Conservation (phyloP, 1,284 basidiomycete genomes). For the Schizopora paradoxa region DNA sequence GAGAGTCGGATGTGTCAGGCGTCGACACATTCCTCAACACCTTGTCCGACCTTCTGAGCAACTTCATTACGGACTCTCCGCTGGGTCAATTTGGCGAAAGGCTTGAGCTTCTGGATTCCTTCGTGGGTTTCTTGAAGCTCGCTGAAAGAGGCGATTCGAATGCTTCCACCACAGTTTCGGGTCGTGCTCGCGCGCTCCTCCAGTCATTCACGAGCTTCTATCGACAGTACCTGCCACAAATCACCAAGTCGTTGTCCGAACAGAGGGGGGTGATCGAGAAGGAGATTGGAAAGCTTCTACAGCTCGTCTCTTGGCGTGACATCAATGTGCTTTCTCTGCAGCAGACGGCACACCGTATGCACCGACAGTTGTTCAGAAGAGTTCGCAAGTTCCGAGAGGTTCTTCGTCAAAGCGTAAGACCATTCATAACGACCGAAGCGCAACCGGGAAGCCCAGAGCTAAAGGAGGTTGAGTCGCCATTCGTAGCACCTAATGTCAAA, state of each 20-base stretch:
- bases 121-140: constrained; percentile 32
- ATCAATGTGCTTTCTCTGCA: constrained; percentile 93
- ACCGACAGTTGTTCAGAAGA: constrained; percentile 88
- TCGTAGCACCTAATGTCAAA: constrained; percentile 13
- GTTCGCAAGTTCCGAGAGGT: constrained; percentile 91
- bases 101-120: constrained; percentile 67
- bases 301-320: constrained; percentile 97
- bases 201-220: constrained; percentile 66
- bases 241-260: constrained; percentile 48
- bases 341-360: constrained; percentile 87
- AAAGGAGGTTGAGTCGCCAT: constrained; percentile 16
- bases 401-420: constrained; percentile 68
- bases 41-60: constrained; percentile 76
- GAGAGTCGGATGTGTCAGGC: constrained; percentile 31
- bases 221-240: constrained; percentile 48
- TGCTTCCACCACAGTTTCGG: constrained; percentile 19
- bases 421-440: constrained; percentile 29
- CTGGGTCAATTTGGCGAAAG: constrained; percentile 80
- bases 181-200: constrained; percentile 60
- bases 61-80: constrained; percentile 75
- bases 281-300: constrained; percentile 83
- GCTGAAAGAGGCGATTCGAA: constrained; percentile 26
- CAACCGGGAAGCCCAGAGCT: neutral
- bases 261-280: constrained; percentile 72
- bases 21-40: constrained; percentile 36